Conservation (phyloP, 2,329 filamentous ascomycete genomes). For the Pseudogymnoascus sp. region DNA sequence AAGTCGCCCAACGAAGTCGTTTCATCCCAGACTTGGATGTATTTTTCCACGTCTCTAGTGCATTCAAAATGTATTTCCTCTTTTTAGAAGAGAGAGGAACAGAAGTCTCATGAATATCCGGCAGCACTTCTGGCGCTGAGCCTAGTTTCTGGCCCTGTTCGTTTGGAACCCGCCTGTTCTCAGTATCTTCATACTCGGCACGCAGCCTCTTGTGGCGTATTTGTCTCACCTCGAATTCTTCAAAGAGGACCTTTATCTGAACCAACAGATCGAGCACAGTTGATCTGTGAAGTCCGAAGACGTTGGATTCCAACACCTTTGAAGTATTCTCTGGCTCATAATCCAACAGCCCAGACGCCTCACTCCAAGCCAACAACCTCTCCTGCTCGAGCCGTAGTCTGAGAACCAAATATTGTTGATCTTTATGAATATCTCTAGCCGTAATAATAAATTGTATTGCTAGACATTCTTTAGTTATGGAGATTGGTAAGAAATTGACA, state of each 20-base stretch:
- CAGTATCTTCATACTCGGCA: slow-evolving; percentile 28
- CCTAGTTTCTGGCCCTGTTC: slow-evolving; percentile 20
- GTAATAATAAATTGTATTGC: slow-evolving; percentile 43
- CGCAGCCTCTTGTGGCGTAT: slow-evolving; percentile 33
- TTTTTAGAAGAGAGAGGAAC: slow-evolving; percentile 38
- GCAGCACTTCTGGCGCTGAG: slow-evolving; percentile 37
- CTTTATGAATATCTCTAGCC: slow-evolving; percentile 41
- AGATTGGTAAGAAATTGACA: background rate
- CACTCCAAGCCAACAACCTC: slow-evolving; percentile 42
- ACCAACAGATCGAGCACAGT: slow-evolving; percentile 42
- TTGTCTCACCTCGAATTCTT: slow-evolving; percentile 39
- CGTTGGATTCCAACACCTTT: slow-evolving; percentile 40
- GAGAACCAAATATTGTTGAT: slow-evolving; percentile 42
- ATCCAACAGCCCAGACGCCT: slow-evolving; percentile 41
- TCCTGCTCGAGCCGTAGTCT: slow-evolving; percentile 44
- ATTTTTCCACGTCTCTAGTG: slow-evolving; percentile 34
- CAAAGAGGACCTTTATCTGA: slow-evolving; percentile 40
- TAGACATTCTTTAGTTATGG: slow-evolving; percentile 16
- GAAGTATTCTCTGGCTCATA: slow-evolving; percentile 34
- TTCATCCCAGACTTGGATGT: slow-evolving; percentile 28
- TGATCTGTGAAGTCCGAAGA: slow-evolving; percentile 41
- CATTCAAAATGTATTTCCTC: slow-evolving; percentile 38
- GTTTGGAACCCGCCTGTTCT: background rate
- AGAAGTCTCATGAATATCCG: slow-evolving; percentile 29
- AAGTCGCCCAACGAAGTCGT: slow-evolving; percentile 38